These are phyloP conservation scores for Botrytis cinerea DNA, from an alignment of 2,329 filamentous ascomycete genomes.

Conservation along the genomic window DNA sequence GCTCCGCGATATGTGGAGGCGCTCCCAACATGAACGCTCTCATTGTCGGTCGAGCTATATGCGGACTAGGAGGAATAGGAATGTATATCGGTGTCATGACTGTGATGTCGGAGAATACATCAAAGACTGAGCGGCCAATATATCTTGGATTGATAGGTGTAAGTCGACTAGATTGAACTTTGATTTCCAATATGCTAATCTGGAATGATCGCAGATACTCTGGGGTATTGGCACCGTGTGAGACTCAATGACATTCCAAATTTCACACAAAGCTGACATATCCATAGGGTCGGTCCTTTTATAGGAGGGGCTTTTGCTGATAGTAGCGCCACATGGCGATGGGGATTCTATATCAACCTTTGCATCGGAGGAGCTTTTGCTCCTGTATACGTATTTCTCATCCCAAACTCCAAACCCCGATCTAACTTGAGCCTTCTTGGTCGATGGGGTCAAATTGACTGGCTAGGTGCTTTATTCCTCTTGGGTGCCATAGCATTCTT, in stretches of 20 bases:
- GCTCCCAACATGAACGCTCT: slow-evolving; percentile 44
- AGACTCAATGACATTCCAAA: background rate
- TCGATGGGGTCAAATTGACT: slow-evolving; percentile 36
- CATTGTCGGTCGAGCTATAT: slow-evolving; percentile 48
- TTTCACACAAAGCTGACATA: background rate
- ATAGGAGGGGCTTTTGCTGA: slow-evolving; percentile 46
- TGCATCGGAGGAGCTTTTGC: slow-evolving; percentile 47
- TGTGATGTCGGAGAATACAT: slow-evolving; percentile 42
- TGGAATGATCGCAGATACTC: background rate
- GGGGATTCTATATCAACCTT: slow-evolving; percentile 59
- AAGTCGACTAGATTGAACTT: background rate
- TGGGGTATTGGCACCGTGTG: slow-evolving; percentile 6
- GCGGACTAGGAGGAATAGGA: slow-evolving; percentile 43
- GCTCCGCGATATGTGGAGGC: slow-evolving; percentile 37
- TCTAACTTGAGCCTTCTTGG: slow-evolving; percentile 32
- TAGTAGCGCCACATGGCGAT: slow-evolving; percentile 48
- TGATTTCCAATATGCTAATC: background rate
- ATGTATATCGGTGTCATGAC: slow-evolving; percentile 45
- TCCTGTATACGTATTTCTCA: slow-evolving; percentile 47
- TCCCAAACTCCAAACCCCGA: slow-evolving; percentile 45
- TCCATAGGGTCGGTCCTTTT: slow-evolving; percentile 3
- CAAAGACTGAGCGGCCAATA: slow-evolving; percentile 38
- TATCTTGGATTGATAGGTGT: slow-evolving; percentile 3
- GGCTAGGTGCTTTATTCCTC: slow-evolving; percentile 38
- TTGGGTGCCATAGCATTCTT: slow-evolving; percentile 41